A percentile compares a stretch with the other conserved stretches of the same genome.
These are phyloP conservation scores for Usnea hakonensis DNA, from an alignment of 495 filamentous ascomycete genomes.

Conservation along the genomic window DNA sequence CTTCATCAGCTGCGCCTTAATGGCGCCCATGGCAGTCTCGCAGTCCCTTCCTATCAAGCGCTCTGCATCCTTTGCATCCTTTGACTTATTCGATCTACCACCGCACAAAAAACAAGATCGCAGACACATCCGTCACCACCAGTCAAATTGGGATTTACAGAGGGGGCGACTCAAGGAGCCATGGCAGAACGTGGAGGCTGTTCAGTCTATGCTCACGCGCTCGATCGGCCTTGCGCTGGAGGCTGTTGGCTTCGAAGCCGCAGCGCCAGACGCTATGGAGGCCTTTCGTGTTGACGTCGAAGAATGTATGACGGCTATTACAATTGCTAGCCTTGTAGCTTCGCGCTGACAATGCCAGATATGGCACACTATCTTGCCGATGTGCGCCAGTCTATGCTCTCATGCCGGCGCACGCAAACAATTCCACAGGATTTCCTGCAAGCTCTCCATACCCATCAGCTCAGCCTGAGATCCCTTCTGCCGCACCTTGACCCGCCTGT, in stretches of 20 bases:
- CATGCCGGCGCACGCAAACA: constrained; percentile 51
- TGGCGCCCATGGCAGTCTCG: constrained; percentile 23
- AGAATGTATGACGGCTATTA: constrained; percentile 45
- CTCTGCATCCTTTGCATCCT: constrained; percentile 29
- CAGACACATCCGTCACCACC: constrained; percentile 42
- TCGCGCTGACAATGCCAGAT: constrained; percentile 36
- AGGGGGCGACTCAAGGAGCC: constrained; percentile 31
- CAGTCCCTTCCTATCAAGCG: constrained; percentile 36
- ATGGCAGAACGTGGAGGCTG: constrained; percentile 37
- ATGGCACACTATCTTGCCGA: constrained; percentile 48
- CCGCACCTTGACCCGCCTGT: constrained; percentile 38
- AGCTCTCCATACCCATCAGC: constrained; percentile 42
- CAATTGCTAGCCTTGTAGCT: background rate
- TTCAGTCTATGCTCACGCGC: constrained; percentile 48
- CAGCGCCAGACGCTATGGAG: constrained; percentile 51
- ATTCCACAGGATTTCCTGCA: constrained; percentile 63
- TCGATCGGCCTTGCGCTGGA: constrained; percentile 48
- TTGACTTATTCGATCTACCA: constrained; percentile 22
- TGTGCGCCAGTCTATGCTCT: constrained; percentile 54
- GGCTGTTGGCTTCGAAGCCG: constrained; percentile 51
- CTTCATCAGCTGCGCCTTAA: constrained; percentile 2
- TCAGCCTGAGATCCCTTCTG: constrained; percentile 29
- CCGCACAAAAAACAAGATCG: constrained; percentile 40
- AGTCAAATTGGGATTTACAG: constrained; percentile 29
- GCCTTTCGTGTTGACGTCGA: constrained; percentile 49